Base-by-base conservation (phyloP, 169 alveolate species). In the Babesia sp. region DNA sequence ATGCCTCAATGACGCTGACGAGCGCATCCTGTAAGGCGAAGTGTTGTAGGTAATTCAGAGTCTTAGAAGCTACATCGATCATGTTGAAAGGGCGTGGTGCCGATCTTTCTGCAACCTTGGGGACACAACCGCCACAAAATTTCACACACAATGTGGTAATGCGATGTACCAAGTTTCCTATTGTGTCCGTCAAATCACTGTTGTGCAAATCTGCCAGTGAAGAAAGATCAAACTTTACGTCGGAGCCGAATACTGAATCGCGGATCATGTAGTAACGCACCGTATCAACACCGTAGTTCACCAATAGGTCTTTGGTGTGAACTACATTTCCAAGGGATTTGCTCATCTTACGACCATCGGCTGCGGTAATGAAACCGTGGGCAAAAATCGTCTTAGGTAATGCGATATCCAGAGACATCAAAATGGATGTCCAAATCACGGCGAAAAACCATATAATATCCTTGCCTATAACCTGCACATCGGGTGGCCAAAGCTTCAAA, bases 281-380 rank as follows among this genome's bases (percentile, higher is more conserved):
- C 7, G 90, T 72, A 56, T 92, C 94, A 1, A 91, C 63, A 18
- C 94, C 91, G 44, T 61, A 81, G 6, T 39, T 33, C 33, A 46
- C 89, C 33, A 94, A 74, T 11, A 91, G 87, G 61, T 90, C 94
- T 20, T 84, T 53, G 42, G 96, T 93, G 67, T 91, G 84, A 18
- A 94, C 87, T 20, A 93, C 96, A 79, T 94, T 94, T 41, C 95
- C 96, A 44, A 94, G 79, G 22, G 96, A 89, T 83, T 93, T 95
- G 51, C 95, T 76, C 99, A 96, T 96, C 75, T 96, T 96, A 44
- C 93, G 90, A 12, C 99, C 99, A 60, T 94, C 98, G 7, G 91
- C 83, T 14, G 95, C 97, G 53, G 91, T 76, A 54, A 96, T 95
- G 91, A 96, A 95, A 4, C 98, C 98, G 63, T 96, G 99, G 24